Conservation (phyloP, 1,139 yeast genomes). For the Dujonia santamariae region DNA sequence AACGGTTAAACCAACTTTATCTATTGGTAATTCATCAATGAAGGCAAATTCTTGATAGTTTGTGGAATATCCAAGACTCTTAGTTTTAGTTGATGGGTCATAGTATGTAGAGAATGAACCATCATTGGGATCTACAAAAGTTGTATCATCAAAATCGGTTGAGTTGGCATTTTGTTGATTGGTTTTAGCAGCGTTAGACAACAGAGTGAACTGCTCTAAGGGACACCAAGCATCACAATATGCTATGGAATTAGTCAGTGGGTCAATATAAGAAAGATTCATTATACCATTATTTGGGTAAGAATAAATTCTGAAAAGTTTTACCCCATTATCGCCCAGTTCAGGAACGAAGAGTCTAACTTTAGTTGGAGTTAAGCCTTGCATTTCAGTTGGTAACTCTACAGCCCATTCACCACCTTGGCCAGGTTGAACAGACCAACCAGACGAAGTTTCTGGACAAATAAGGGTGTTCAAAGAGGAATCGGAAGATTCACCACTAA, state of each 20-base stretch:
- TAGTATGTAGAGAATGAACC: constrained; percentile 39
- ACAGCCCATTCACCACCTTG: constrained; percentile 71
- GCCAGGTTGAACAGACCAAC: constrained; percentile 58
- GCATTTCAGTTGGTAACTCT: constrained; percentile 50
- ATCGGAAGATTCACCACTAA: constrained; percentile 40
- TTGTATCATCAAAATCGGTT: constrained; percentile 18
- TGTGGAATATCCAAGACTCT: constrained; percentile 45
- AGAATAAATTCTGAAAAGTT: constrained; percentile 69
- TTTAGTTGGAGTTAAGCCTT: constrained; percentile 64
- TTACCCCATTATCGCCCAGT: constrained; percentile 50
- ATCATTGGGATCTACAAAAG: constrained; percentile 29
- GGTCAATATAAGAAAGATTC: constrained; percentile 86
- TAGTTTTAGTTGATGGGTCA: constrained; percentile 39
- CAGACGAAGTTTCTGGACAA: constrained; percentile 54
- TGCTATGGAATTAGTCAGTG: constrained; percentile 50
- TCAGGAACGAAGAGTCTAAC: constrained; percentile 67
- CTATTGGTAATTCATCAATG: constrained; percentile 64
- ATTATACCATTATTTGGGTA: constrained; percentile 84
- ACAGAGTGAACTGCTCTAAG: constrained; percentile 32
- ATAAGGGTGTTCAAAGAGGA: constrained; percentile 38
- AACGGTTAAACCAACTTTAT: constrained; percentile 62
- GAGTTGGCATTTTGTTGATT: constrained; percentile 19
- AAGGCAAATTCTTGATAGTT: constrained; percentile 79
- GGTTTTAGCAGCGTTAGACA: constrained; percentile 21
- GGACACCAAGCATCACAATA: constrained; percentile 93